Base-by-base conservation (phyloP, 495 filamentous ascomycete species). In the Chaetomium cochliodes region DNA sequence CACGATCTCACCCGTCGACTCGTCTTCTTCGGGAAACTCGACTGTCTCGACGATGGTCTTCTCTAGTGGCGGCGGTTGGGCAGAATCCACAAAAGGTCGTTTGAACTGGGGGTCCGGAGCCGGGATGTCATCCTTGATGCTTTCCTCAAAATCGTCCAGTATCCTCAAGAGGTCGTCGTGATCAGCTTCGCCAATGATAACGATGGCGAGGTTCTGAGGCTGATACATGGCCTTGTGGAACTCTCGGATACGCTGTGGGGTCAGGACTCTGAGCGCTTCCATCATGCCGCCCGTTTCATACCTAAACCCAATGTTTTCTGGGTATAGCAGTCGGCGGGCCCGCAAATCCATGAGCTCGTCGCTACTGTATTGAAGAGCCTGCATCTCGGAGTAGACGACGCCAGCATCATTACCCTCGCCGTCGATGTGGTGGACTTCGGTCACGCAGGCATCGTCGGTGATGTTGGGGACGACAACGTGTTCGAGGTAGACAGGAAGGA, bases 301-400 rank as follows among this genome's bases (percentile, higher is more conserved):
- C 63, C 94, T 85, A 74, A 96, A 99, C 5, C 96, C 94, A 53
- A 93, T 82, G 39, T 89, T 90, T 66, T 93, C 86, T 1, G 93
- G 94, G 70, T 97, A 99, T 25, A 96, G 81, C 60, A 93, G 78
- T 5, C 89, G 86, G 22, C 88, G 85, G 28, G 90, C 87, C 64
- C 82, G 81, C 58, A 96, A 81, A 61, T 93, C 89, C 83, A 98
- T 96, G 41, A 97, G 85, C 73, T 96, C 90, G 16, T 78, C 77
- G 64, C 87, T 84, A 20, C 83, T 88, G 72, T 97, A 96, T 74
- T 99, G 89, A 1, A 94, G 86, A 13, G 86, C 96, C 74, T 99
- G 94, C 94, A 99, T 98, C 76, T 99, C 94, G 1, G 96, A 97
- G 78, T 98, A 99, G 22, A 98, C 94, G 5, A 98, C 94, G 65